A percentile compares a stretch with the other conserved stretches of the same genome.
Conservation (phyloP, 73 alveolate genomes). For the Symbiodinium pilosum region DNA sequence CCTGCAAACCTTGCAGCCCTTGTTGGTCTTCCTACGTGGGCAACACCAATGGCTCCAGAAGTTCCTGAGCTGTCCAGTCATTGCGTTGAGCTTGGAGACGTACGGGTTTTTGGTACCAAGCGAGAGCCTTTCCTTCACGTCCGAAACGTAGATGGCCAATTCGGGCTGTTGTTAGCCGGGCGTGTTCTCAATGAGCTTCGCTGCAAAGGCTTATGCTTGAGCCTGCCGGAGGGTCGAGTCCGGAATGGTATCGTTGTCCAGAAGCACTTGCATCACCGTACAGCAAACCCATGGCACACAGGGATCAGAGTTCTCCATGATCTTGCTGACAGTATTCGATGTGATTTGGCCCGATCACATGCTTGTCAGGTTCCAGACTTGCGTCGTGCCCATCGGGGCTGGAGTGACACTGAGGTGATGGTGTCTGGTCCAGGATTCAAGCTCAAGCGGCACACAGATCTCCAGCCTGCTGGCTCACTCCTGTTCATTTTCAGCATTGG, state of each 20-base stretch:
- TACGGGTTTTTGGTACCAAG: neutral
- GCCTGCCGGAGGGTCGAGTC: neutral
- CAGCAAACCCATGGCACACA: neutral
- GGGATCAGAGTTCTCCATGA: neutral
- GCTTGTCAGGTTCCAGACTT: neutral
- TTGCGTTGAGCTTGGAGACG: neutral
- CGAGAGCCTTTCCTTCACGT: neutral
- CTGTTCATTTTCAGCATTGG: neutral
- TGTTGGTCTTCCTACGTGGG: neutral
- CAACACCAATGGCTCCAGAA: neutral
- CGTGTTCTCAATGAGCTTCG: neutral
- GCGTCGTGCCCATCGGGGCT: neutral
- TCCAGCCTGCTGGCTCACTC: neutral
- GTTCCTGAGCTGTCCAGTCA: neutral
- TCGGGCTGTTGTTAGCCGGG: neutral
- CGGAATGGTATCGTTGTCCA: neutral
- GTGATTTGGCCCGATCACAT: neutral
- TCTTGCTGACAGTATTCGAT: neutral
- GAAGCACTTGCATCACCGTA: neutral
- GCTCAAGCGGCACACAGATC: neutral
- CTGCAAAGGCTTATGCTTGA: neutral
- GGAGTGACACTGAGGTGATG: constrained; percentile 18
- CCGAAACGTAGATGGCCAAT: neutral
- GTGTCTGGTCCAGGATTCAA: neutral
- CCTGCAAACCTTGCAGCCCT: neutral